Evolutionary conservation across 768 basidiomycete species (phyloP).

Genomic region (Termitomyces sp.): DNA sequence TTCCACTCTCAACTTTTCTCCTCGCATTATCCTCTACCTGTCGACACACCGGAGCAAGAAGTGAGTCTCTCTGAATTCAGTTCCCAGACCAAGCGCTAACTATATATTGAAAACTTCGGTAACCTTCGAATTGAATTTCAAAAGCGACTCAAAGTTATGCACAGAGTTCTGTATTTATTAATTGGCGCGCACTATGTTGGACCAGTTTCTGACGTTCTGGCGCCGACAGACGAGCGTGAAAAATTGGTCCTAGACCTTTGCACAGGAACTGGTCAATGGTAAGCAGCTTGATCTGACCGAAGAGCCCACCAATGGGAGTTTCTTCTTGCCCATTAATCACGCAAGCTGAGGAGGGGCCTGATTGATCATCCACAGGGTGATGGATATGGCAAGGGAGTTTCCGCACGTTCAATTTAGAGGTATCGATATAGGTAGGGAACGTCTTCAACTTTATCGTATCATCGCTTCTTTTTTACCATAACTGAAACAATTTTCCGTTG

Average conservation of each 20-base stretch:
- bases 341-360: conserved; percentile 2
- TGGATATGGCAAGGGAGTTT: conserved; percentile 70
- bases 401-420: conserved; percentile 65
- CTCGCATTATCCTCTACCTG: conserved; percentile 71
- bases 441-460: conserved; percentile 7
- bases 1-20: conserved; percentile 58
- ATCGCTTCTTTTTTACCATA: conserved; percentile 13
- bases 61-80: conserved; percentile 37
- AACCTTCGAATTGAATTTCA: conserved; percentile 3
- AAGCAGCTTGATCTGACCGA: conserved; percentile 22
- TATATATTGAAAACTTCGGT: background rate
- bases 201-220: conserved; percentile 54
- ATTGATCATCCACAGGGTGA: conserved; percentile 46
- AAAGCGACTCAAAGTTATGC: conserved; percentile 58
- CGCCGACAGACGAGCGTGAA: conserved; percentile 32
- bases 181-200: conserved; percentile 58
- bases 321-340: conserved; percentile 7
- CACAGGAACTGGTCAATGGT: conserved; percentile 76
- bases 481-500: background rate
- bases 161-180: conserved; percentile 45
- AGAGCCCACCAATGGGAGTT: conserved; percentile 11
- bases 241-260: conserved; percentile 70
- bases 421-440: conserved; percentile 67
- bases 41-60: conserved; percentile 65
- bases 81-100: background rate